These are phyloP conservation scores for Ustanciosporium gigantosporum DNA, from an alignment of 1,284 basidiomycete genomes.

Conservation along the genomic window DNA sequence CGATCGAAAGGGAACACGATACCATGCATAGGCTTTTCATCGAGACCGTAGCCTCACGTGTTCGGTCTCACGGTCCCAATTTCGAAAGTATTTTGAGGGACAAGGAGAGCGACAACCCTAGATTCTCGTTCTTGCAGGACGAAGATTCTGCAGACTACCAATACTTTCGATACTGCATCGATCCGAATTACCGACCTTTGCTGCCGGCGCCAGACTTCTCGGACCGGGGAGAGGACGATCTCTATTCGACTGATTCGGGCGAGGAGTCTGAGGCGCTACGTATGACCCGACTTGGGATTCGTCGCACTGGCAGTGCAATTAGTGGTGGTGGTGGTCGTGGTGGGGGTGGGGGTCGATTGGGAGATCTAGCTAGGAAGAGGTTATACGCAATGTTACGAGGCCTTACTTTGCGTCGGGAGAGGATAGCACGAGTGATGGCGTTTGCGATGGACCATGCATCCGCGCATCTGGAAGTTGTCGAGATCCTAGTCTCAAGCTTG, in stretches of 20 bases:
- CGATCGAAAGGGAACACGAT: not conserved
- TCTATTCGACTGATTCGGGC: conserved; percentile 91
- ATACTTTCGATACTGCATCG: conserved; percentile 76
- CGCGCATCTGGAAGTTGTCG: conserved; percentile 65
- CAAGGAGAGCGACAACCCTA: conserved; percentile 77
- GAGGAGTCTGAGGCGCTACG: conserved; percentile 88
- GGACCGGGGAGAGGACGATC: conserved; percentile 42
- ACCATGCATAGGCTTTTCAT: conserved; percentile 69
- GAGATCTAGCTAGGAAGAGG: conserved; percentile 74
- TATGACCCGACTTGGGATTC: conserved; percentile 47
- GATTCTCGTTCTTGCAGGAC: conserved; percentile 76
- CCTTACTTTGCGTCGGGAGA: conserved; percentile 81
- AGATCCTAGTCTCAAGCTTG: conserved; percentile 37
- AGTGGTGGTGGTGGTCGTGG: too few species aligned
- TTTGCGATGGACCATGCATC: conserved; percentile 94
- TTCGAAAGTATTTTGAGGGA: conserved; percentile 78
- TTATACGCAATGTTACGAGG: conserved; percentile 88
- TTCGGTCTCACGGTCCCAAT: conserved; percentile 75
- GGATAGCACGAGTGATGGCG: conserved; percentile 90
- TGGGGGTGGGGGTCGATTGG: conserved; percentile 51
- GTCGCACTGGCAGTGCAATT: conserved; percentile 66
- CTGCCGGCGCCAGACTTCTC: conserved; percentile 1
- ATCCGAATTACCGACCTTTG: conserved; percentile 67
- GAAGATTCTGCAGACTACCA: conserved; percentile 64
- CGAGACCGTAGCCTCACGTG: conserved; percentile 78